Base-by-base conservation (phyloP, 2,329 filamentous ascomycete species). In the Lachnellula occidentalis region DNA sequence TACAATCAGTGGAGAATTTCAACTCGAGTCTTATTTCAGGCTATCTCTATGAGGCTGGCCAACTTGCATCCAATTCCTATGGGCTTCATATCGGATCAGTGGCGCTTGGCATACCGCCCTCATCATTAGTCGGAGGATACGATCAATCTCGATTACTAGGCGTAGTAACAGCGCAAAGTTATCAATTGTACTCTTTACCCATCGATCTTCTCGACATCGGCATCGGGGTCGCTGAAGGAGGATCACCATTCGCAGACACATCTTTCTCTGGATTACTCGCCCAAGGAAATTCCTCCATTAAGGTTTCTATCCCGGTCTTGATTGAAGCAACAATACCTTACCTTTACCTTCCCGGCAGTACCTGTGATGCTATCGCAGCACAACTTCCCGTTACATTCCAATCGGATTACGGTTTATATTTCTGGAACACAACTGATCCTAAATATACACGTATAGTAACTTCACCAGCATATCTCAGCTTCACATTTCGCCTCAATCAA, bases 401-500 rank as follows among this genome's bases (percentile, higher is more conserved):
- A 31, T 34, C 51, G 0, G 60, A 58, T 14, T 54, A 65, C n/a
- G 62, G 62, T 2, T 58, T 72, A 12, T 72, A 71, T 47, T 55
- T 70, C 46, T 72, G 70, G 70, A 54, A 72, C 48, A 67, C 63
- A 8, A 46, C 19, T 5, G 53, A 59, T 51, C 48, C 54, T 5
- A 24, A 49, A 2, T 73, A 67, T 51, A 27, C 62, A 15, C 61
- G 43, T 3, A 68, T 73, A 34, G 56, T 70, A 15, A 59, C 61
- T 1, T 72, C 69, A 0, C 68, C 71, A 1, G 54, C 69, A 34
- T 71, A 69, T 50, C 63, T 73, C 3, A 55, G 56, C 31, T 72
- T 73, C 56, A 64, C 61, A 6, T 72, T 73, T 52, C 55, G 62
- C 7, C 50, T 56, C 15, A 56, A 31, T n/a, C 49, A 55, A 5